Base-by-base conservation (phyloP, 768 basidiomycete species). In the Russula earlei region DNA sequence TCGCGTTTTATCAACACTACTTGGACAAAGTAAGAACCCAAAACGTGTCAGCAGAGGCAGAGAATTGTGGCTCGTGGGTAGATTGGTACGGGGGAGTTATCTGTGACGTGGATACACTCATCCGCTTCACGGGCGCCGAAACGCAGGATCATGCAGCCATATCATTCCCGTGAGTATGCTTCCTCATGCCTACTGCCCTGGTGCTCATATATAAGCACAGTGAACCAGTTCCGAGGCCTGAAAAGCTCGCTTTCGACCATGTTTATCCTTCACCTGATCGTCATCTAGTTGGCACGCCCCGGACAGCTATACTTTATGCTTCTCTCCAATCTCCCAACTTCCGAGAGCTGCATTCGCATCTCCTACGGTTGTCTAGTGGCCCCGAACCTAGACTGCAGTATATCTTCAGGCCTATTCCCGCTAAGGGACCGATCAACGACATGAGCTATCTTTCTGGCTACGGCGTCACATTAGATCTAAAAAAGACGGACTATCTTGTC, bases 401-500 rank as follows among this genome's bases (percentile, higher is more conserved):
- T 63, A 75, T 93, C 29, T 76, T 92, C 49, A 79, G 92, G n/a
- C 80, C 82, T 54, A 71, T 79, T 4, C 82, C 85, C 3, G 74
- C 79, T 1, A 52, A 53, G 5, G 55, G 54, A 11, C 59, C 65
- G 0, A 64, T 63, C 19, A 48, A 63, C 0, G 64, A 63, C 1
- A 62, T 68, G 5, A 78, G 70, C 55, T 75, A 78, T 64, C 72
- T 99, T 8, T 83, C 87, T 3, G 95, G 95, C 5, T 99, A 91
- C 63, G 96, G 96, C 3, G 94, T 94, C 7, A 77, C 87, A 20
- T 73, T 99, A 51, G 91, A 95, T 62, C 70, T 99, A 63, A 99
- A 99, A 75, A 96, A 94, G 73, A 96, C 82, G 77, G 96, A 99
- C 64, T 99, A 98, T 67, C 78, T 97, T 12, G 92, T 86, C 4